These are phyloP conservation scores for Saturnispora bothae DNA, from an alignment of 805 yeast species.

Conservation along the genomic window DNA sequence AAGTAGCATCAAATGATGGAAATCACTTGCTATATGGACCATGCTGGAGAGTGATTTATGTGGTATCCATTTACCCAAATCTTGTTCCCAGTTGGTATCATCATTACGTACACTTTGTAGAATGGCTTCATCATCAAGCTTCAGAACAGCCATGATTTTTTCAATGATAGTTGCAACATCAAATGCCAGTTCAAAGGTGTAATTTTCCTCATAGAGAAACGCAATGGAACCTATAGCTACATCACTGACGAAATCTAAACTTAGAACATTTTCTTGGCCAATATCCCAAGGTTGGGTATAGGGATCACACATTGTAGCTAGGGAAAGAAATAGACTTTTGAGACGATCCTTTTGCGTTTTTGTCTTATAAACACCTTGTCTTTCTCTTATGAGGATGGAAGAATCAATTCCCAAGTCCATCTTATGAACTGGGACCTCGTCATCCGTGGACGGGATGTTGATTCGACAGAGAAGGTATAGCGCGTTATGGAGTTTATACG, in stretches of 20 bases:
- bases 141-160: conserved; percentile 27
- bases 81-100: conserved; percentile 25
- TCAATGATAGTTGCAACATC: conserved; percentile 29
- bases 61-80: conserved; percentile 30
- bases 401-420: conserved; percentile 4
- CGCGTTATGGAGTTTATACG: conserved; percentile 24
- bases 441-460: conserved; percentile 9
- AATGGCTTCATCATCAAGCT: conserved; percentile 33
- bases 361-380: background rate
- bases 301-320: conserved; percentile 45
- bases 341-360: conserved; percentile 8
- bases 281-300: conserved; percentile 59
- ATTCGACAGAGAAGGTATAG: conserved; percentile 22
- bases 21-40: conserved; percentile 19
- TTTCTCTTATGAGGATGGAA: background rate
- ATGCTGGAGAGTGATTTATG: conserved; percentile 19
- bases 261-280: conserved; percentile 38
- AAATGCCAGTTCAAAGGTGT: conserved; percentile 28
- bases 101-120: conserved; percentile 34
- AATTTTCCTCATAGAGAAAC: conserved; percentile 19
- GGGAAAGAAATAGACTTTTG: conserved; percentile 18
- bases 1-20: conserved; percentile 32
- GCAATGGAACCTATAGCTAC: conserved; percentile 35
- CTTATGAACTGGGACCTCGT: conserved; percentile 5
- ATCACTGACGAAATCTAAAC: conserved; percentile 46